Evolutionary conservation across 2,329 filamentous ascomycete genomes (phyloP), one percentile per base, ranked within the genome.

Genomic region (Aspergillaceae sp.): DNA sequence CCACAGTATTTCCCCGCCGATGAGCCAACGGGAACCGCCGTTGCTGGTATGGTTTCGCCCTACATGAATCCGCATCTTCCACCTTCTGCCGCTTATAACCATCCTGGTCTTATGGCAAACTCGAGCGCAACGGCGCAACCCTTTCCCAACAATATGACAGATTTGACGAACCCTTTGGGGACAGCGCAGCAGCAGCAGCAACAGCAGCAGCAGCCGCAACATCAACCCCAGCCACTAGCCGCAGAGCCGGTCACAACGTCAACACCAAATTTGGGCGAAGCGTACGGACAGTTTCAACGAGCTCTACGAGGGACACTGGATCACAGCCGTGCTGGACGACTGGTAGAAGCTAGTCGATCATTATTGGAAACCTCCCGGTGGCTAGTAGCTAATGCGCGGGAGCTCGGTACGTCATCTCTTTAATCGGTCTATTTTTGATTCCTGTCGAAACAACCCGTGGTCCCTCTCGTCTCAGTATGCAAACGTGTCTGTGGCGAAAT

Each of bases 1-100:
- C 76, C 83, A 71, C 83, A 84, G 61, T 95, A 92, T 74, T 90
- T 88, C 68, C 63, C 72, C 57, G 70, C 78, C 57, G 76, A 74
- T 67, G 83, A 86, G 62, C 74, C 82, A 62, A 74, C 79, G 56
- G 82, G 76, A 61, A 74, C 82, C 48, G 75, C 76, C 56, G 71
- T 83, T 30, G 69, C 78, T 54, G 72, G 68, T 65, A 74, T 69
- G 64, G 80, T 59, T 65, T 77, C 66, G 64, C 76, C 69, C 73
- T 87, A 74, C 63, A 65, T 90, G 78, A 75, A 84, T 75, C 69
- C 82, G 66, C 74, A 82, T 70, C 70, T 80, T 70, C 62, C 70
- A 65, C 54, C 76, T 67, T 67, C 78, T 62, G 60, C 70, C 71
- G 60, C 71, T 71, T 73, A 77, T 78, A 72, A 77, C 77, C 67